phyloP scores from a whole-genome alignment of 192 early-diverging fungal genomes.

The Entomortierella parvispora region DNA sequence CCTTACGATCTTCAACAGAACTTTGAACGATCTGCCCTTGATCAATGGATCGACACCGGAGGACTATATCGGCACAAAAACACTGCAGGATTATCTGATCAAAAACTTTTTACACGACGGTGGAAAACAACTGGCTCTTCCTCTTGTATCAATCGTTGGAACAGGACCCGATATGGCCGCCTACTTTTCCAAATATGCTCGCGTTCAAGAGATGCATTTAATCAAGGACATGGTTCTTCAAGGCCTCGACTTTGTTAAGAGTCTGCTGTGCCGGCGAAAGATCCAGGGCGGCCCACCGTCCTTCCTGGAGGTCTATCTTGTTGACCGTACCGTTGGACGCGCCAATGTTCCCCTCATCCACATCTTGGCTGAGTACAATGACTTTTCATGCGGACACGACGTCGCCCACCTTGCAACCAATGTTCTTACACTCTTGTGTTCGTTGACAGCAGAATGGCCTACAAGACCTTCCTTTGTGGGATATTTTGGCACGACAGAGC shows the following conservation, averaged over 20 bases:
- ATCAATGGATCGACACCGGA: slow-evolving; percentile 7
- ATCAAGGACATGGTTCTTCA: slow-evolving; percentile 46
- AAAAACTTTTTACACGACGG: slow-evolving; percentile 60
- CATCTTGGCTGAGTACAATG: slow-evolving; percentile 46
- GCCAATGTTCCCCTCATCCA: slow-evolving; percentile 51
- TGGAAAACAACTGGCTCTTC: slow-evolving; percentile 55
- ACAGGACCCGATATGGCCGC: slow-evolving; percentile 48
- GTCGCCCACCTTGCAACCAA: slow-evolving; percentile 54
- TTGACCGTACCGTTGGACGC: slow-evolving; percentile 54
- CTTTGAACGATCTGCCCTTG: slow-evolving; percentile 38
- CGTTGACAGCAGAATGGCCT: slow-evolving; percentile 44
- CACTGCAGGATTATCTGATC: slow-evolving; percentile 51
- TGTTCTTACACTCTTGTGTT: slow-evolving; percentile 57
- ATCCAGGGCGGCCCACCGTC: slow-evolving; percentile 40
- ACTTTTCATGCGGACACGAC: slow-evolving; percentile 41
- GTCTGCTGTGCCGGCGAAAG: slow-evolving; percentile 45
- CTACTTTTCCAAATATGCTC: slow-evolving; percentile 39
- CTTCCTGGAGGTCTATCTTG: slow-evolving; percentile 56
- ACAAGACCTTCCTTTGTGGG: slow-evolving; percentile 56
- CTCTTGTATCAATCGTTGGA: slow-evolving; percentile 56
- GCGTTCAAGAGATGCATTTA: slow-evolving; percentile 10
- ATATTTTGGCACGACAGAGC: slow-evolving; percentile 55
- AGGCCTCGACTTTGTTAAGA: slow-evolving; percentile 53
- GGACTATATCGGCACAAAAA: slow-evolving; percentile 16
- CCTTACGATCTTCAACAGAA: slow-evolving; percentile 45